Evolutionary conservation across 2,329 filamentous ascomycete species (phyloP).

Genomic region (Colletotrichum graminicola): DNA sequence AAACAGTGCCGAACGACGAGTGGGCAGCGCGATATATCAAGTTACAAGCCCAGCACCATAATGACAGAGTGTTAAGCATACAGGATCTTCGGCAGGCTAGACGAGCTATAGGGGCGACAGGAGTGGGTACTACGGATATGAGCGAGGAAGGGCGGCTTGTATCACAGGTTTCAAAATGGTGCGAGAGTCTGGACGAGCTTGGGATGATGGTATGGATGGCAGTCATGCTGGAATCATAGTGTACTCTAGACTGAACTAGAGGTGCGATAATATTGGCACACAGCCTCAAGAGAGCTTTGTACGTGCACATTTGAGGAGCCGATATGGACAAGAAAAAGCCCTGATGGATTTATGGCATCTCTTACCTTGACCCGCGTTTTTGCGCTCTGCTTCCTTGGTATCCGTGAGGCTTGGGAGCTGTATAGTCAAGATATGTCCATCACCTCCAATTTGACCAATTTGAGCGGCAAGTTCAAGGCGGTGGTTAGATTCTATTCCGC

Average conservation of each 20-base stretch:
- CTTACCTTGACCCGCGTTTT: background rate
- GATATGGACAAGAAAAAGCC: background rate
- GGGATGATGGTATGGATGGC: conserved; percentile 49
- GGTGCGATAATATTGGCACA: too few species aligned
- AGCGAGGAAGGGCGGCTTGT: conserved; percentile 26
- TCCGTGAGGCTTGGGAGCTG: background rate
- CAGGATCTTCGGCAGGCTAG: conserved; percentile 7
- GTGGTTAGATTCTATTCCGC: background rate
- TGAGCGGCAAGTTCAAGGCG: conserved; percentile 4
- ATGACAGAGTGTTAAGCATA: conserved; percentile 16
- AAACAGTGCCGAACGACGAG: conserved; percentile 16
- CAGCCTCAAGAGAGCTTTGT: background rate
- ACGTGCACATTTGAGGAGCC: background rate
- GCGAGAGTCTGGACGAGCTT: conserved; percentile 46
- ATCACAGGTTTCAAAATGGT: conserved; percentile 45
- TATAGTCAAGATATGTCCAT: background rate
- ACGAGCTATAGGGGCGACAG: background rate
- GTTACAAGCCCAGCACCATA: conserved; percentile 1
- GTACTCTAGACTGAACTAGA: background rate
- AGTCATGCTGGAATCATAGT: conserved; percentile 47
- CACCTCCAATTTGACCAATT: background rate
- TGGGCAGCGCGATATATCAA: conserved; percentile 28
- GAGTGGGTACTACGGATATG: background rate
- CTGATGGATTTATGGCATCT: background rate
- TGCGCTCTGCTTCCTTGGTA: conserved; percentile 7